These are phyloP conservation scores for Diaporthe citrichinensis DNA, from an alignment of 2,329 filamentous ascomycete species.

Conservation along the genomic window DNA sequence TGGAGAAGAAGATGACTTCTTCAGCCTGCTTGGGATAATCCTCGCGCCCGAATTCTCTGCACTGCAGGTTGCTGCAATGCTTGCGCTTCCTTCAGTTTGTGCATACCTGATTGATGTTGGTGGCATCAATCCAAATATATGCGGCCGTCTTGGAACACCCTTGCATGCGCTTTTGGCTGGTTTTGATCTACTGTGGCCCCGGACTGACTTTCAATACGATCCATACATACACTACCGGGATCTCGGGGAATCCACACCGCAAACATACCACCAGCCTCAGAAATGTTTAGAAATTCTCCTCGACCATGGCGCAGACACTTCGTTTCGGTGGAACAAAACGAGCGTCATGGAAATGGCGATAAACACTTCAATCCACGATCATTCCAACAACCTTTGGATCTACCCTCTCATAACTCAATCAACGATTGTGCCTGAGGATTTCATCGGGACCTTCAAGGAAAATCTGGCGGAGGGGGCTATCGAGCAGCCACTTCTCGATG, in stretches of 20 bases:
- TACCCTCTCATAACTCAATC: neutral
- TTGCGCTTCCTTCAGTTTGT: neutral
- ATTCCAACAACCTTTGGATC: neutral
- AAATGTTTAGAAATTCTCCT: neutral
- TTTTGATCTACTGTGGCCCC: neutral
- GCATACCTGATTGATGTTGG: neutral
- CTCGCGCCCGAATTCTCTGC: neutral
- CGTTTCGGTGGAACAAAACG: rapidly evolving
- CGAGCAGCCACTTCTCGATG: neutral
- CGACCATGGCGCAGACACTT: neutral
- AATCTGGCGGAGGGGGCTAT: rapidly evolving
- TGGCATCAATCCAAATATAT: neutral
- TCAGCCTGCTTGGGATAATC: neutral
- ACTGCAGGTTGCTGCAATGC: neutral
- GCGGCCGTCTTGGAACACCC: neutral
- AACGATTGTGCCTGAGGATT: neutral
- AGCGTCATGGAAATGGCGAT: neutral
- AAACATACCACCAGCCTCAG: neutral
- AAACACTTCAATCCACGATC: rapidly evolving
- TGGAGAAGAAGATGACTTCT: neutral
- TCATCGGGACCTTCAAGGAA: rapidly evolving
- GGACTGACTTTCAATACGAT: neutral
- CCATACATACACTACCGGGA: neutral
- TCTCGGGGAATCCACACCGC: neutral
- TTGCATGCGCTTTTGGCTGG: neutral